Evolutionary conservation across 345 rosid genomes (phyloP).

Genomic region (Brassica nigra): DNA sequence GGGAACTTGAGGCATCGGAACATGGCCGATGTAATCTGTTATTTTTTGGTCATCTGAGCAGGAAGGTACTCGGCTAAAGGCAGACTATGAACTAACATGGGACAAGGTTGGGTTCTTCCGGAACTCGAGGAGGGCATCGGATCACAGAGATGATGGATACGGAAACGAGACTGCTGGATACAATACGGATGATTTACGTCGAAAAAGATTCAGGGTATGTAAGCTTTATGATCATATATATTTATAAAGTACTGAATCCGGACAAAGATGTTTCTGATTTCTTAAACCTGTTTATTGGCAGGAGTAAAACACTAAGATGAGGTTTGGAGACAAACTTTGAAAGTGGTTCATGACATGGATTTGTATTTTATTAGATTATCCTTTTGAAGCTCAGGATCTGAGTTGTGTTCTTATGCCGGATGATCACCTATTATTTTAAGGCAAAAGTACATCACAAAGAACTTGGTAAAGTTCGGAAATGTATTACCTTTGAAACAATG

Average conservation of each 20-base stretch:
- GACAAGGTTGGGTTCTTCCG: slow-evolving; percentile 73
- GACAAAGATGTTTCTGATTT: slow-evolving; percentile 8
- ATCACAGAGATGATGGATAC: slow-evolving; percentile 40
- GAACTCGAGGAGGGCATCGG: slow-evolving; percentile 46
- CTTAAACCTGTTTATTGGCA: slow-evolving; percentile 17
- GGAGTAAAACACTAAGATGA: slow-evolving; percentile 32
- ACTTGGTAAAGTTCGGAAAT: background rate
- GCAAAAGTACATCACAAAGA: background rate
- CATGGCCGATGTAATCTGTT: background rate
- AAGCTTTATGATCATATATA: background rate
- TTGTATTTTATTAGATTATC: slow-evolving; percentile 23
- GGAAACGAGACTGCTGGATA: slow-evolving; percentile 50
- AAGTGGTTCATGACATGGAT: background rate
- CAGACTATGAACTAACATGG: slow-evolving; percentile 86
- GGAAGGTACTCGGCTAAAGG: slow-evolving; percentile 82
- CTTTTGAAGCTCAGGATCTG: slow-evolving; percentile 18
- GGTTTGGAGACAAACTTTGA: background rate
- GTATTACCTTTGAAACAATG: background rate
- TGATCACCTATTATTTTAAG: background rate
- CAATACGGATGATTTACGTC: slow-evolving; percentile 53
- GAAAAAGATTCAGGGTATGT: slow-evolving; percentile 84
- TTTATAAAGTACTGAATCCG: background rate
- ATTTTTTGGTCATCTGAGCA: slow-evolving; percentile 36
- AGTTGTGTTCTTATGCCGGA: background rate
- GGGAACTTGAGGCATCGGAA: background rate